Base-by-base conservation (phyloP, 1,139 yeast species). In the Zygoascus sp. region DNA sequence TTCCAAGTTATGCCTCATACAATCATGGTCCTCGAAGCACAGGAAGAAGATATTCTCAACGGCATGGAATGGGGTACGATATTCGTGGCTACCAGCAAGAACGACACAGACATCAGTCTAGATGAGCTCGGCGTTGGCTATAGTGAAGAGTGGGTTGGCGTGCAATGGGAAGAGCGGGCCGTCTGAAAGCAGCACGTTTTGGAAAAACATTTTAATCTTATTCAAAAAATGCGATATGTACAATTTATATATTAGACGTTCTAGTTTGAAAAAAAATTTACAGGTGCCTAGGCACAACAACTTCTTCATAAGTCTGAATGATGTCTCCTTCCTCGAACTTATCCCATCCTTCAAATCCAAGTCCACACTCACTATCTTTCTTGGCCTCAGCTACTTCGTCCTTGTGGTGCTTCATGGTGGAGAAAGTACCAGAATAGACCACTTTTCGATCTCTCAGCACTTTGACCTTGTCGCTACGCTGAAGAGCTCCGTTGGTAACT, bases 61-160 rank as follows among this genome's bases (percentile, higher is more conserved):
- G 97, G 97, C 7, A 92, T 92, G 95, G 94, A 92, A 52, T 92
- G 98, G 98, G 97, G 97, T 1, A 86, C 97, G 0, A 85, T 92
- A 32, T 72, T 88, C 30, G 85, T 90, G 2, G 88, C 84, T 38
- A 86, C 97, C 0, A 94, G 89, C 57, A 67, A 68, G 3, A 84
- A 82, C 52, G 96, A 92, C 63, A 76, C 69, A 11, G 88, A 94
- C 50, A 23, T 42, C n/a, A 64, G 72, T 42, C 62, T 75, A 21
- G 84, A 83, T 55, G 75, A 69, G 2, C 72, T 59, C 50, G 77
- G 80, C 39, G 92, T 88, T 17, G 96, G 87, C 0, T 92, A 92
- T 59, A 77, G 83, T 1, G 89, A 86, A 61, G 98, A 92, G 65
- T 86, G 84, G 83, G 85, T 86, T 53, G 96, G 92, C 23, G 96